phyloP scores from a whole-genome alignment of 441 rosid genomes.

The Erysimum cheiri region DNA sequence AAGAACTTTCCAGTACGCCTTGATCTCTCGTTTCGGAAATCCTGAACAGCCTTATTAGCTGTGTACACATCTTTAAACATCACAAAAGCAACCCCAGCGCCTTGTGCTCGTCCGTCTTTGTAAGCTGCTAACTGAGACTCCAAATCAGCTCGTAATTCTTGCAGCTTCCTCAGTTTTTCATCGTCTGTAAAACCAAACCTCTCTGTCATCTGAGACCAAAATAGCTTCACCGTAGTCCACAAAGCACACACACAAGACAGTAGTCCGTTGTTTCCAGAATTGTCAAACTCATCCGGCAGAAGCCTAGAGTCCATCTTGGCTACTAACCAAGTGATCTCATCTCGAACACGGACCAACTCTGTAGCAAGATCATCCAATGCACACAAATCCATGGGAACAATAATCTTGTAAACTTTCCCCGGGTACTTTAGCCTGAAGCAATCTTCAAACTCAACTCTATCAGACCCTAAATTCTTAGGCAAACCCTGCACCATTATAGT shows the following conservation, averaged over 20 bases:
- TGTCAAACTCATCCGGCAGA: constrained; percentile 63
- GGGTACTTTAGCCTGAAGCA: constrained; percentile 82
- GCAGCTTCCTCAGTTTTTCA: constrained; percentile 72
- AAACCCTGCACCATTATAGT: constrained; percentile 89
- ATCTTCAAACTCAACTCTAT: constrained; percentile 66
- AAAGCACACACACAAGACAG: constrained; percentile 30
- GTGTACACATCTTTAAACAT: constrained; percentile 93
- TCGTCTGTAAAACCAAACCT: constrained; percentile 79
- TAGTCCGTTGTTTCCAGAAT: constrained; percentile 42
- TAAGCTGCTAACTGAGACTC: constrained; percentile 73
- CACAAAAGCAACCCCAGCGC: constrained; percentile 97
- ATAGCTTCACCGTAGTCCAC: constrained; percentile 50
- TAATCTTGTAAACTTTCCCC: constrained; percentile 77
- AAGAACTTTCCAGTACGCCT: constrained; percentile 86
- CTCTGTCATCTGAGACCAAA: constrained; percentile 57
- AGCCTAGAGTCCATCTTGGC: constrained; percentile 80
- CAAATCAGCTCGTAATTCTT: constrained; percentile 76
- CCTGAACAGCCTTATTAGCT: constrained; percentile 92
- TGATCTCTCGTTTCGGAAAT: constrained; percentile 76
- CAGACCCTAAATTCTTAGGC: constrained; percentile 82
- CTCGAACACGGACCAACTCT: constrained; percentile 76
- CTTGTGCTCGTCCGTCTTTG: constrained; percentile 79
- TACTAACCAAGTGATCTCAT: constrained; percentile 89
- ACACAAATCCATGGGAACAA: constrained; percentile 94
- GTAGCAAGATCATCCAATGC: constrained; percentile 89